A percentile compares a stretch with the other conserved stretches of the same genome.
Conservation (phyloP, 805 yeast genomes). For the Lachancea waltii region DNA sequence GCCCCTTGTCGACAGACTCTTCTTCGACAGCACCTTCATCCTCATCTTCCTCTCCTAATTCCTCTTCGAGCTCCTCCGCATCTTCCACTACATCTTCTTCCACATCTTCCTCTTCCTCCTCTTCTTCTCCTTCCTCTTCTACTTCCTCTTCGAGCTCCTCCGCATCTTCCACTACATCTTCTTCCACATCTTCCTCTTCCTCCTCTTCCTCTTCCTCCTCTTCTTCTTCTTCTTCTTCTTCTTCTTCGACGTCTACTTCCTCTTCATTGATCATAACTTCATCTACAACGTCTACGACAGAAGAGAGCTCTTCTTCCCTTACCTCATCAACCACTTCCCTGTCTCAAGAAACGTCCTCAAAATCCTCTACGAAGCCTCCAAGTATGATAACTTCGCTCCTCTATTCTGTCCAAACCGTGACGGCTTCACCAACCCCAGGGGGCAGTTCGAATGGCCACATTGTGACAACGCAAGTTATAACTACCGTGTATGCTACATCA, state of each 20-base stretch:
- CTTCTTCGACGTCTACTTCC: conserved; percentile 9
- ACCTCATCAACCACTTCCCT: conserved; percentile 6
- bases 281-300: conserved; percentile 2
- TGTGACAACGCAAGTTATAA: conserved; percentile 14
- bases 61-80: conserved; percentile 3
- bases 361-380: conserved; percentile 1
- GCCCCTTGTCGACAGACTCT: conserved; percentile 5
- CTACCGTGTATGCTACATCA: conserved; percentile 15
- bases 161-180: conserved; percentile 1
- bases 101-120: conserved; percentile 5
- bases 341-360: too few relatives aligned
- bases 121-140: conserved; percentile 12
- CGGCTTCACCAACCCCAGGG: conserved; percentile 9
- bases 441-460: conserved; percentile 3
- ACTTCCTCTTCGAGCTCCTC: conserved; percentile 5
- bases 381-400: conserved; percentile 12
- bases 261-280: conserved; percentile 7
- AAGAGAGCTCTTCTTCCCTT: conserved; percentile 4
- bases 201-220: conserved; percentile 7
- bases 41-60: conserved; percentile 12
- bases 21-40: conserved; percentile 7
- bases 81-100: background rate
- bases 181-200: conserved; percentile 7
- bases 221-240: conserved; percentile 4
- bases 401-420: conserved; percentile 19